Conservation (phyloP, 805 yeast species). For the Zygosaccharomyces bisporus region DNA sequence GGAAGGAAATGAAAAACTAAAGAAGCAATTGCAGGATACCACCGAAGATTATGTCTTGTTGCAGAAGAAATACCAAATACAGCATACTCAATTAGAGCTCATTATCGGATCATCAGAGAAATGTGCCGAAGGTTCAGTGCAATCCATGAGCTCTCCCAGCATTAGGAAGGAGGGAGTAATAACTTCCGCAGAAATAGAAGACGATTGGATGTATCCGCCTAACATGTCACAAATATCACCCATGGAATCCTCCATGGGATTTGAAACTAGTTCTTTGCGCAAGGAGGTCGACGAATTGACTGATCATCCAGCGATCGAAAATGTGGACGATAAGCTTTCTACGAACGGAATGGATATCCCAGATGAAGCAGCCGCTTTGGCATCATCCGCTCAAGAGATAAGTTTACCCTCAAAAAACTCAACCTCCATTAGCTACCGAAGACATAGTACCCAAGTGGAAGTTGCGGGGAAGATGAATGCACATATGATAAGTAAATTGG, state of each 20-base stretch:
- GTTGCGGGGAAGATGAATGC: slow-evolving; percentile 25
- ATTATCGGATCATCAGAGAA: slow-evolving; percentile 2
- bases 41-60: slow-evolving; percentile 29
- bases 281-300: slow-evolving; percentile 5
- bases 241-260: slow-evolving; percentile 9
- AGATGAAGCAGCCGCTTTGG: slow-evolving; percentile 29
- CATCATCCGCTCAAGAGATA: slow-evolving; percentile 8
- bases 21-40: slow-evolving; percentile 20
- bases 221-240: slow-evolving; percentile 10
- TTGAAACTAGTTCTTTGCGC: slow-evolving; percentile 7
- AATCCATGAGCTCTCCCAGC: background rate
- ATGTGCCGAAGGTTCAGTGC: background rate
- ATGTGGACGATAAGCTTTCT: slow-evolving; percentile 8
- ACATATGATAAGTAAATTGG: slow-evolving; percentile 70
- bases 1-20: slow-evolving; percentile 27
- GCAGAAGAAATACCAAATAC: slow-evolving; percentile 29
- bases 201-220: slow-evolving; percentile 23
- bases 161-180: background rate
- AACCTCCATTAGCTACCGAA: slow-evolving; percentile 11
- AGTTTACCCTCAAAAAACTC: slow-evolving; percentile 14
- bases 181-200: slow-evolving; percentile 11
- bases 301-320: slow-evolving; percentile 6
- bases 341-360: slow-evolving; percentile 23
- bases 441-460: slow-evolving; percentile 12
- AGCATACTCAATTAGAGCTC: slow-evolving; percentile 24